Conservation (phyloP, 2,329 filamentous ascomycete genomes). For the Cercospora janseana region DNA sequence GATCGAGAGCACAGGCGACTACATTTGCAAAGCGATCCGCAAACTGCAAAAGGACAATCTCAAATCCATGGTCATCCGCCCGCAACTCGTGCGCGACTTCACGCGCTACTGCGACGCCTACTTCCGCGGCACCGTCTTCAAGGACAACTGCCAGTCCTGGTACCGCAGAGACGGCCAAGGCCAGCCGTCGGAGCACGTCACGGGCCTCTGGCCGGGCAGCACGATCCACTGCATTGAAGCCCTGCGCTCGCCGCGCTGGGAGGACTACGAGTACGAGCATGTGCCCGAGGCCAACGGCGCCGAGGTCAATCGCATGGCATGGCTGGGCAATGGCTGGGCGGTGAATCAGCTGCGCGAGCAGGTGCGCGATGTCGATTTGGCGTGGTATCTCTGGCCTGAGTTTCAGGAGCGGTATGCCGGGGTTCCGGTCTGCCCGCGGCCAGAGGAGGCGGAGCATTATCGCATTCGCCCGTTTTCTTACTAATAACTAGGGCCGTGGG, state of each 20-base stretch:
- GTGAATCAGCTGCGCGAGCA: conserved; percentile 52
- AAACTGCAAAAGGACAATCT: conserved; percentile 47
- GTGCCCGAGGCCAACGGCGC: conserved; percentile 31
- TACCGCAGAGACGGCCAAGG: conserved; percentile 21
- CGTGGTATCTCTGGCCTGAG: conserved; percentile 44
- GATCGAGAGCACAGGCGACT: conserved; percentile 39
- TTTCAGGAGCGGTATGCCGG: conserved; percentile 37
- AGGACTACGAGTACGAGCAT: conserved; percentile 58
- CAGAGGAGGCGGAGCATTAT: conserved; percentile 42
- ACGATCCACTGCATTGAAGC: conserved; percentile 58
- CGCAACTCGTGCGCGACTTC: conserved; percentile 52
- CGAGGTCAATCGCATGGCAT: conserved; percentile 55
- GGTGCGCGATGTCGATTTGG: conserved; percentile 40
- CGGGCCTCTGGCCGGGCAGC: conserved; percentile 22
- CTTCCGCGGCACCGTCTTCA: conserved; percentile 46
- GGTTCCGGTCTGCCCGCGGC: conserved; percentile 36
- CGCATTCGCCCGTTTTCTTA: conserved; percentile 41
- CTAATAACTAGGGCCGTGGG: no score
- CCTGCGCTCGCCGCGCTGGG: conserved; percentile 57
- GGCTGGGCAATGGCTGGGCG: conserved; percentile 68
- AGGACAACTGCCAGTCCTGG: conserved; percentile 21
- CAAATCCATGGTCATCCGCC: conserved; percentile 43
- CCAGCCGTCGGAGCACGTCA: conserved; percentile 40
- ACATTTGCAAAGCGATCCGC: conserved; percentile 43
- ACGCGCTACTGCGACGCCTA: conserved; percentile 48